phyloP scores from a whole-genome alignment of 257 asterid genomes.

The Petrea volubilis region DNA sequence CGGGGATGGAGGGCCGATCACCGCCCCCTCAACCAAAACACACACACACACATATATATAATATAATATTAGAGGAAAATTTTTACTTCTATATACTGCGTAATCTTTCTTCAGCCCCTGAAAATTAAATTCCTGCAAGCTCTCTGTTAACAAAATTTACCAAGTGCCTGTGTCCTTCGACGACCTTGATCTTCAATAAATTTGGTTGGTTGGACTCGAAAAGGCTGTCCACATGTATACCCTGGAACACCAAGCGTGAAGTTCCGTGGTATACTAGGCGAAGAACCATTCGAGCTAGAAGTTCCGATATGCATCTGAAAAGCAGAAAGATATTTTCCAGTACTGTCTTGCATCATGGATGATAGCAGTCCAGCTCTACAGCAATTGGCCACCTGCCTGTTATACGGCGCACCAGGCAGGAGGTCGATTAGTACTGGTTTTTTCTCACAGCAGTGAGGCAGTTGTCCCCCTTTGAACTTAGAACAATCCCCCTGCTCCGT shows the following conservation, averaged over 20 bases:
- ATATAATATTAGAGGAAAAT: too few relatives aligned
- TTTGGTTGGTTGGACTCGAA: slow-evolving; percentile 58
- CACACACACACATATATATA: too few relatives aligned
- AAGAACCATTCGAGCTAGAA: neutral
- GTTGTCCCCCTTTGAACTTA: slow-evolving; percentile 34
- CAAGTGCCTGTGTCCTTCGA: slow-evolving; percentile 67
- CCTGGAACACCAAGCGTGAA: slow-evolving; percentile 71
- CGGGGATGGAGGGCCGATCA: too few relatives aligned
- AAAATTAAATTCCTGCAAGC: neutral
- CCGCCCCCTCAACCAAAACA: too few relatives aligned
- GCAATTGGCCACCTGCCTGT: slow-evolving; percentile 59
- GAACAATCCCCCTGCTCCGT: slow-evolving; percentile 83
- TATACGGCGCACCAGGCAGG: slow-evolving; percentile 59
- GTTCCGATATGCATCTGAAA: slow-evolving; percentile 59
- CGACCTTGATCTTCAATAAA: slow-evolving; percentile 58
- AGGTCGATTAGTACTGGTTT: slow-evolving; percentile 69
- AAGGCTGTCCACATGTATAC: slow-evolving; percentile 65
- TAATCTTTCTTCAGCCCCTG: too few relatives aligned
- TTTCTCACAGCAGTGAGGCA: slow-evolving; percentile 74
- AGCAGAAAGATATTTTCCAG: slow-evolving; percentile 33
- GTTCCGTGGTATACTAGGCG: slow-evolving; percentile 34
- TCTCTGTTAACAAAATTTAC: slow-evolving; percentile 43
- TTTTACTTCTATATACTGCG: too few relatives aligned
- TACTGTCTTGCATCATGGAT: slow-evolving; percentile 55
- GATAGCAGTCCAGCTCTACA: slow-evolving; percentile 73